Evolutionary conservation across 2,329 filamentous ascomycete species (phyloP), one percentile per base, ranked within the genome.

Genomic region (Aspergillus sp.): DNA sequence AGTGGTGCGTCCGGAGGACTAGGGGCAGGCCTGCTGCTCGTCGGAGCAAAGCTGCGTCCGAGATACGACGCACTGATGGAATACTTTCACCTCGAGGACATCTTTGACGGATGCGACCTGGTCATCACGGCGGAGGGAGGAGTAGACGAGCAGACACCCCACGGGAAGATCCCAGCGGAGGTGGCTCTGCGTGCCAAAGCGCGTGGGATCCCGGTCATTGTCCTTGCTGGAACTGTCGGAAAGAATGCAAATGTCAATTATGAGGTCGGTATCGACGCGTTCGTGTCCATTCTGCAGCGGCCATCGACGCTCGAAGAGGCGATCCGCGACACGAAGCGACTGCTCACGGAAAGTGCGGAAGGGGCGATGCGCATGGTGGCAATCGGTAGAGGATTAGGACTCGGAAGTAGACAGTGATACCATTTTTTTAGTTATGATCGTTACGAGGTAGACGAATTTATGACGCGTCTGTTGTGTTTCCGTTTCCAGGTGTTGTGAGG

Each of bases 91-190:
- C 71, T 85, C 30, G 76, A 81, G 46, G 72, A 72, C 2, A 73
- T 84, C 3, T 81, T 85, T 57, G 75, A 79, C 15, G 69, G 79
- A 30, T 83, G 80, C 64, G 80, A 85, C 60, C 75, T 85, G 7
- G 81, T 84, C 0, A 75, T 85, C 64, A 85, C 83, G 0, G 83
- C 82, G 1, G 83, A 85, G 66, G 83, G 83, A 0, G 81, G 81
- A 9, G 77, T 85, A 17, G 83, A 85, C 64, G 76, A 78, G 50
- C 83, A 85, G 64, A 84, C 82, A 0, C 79, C 82, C 0, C 73
- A 77, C 48, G 83, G 83, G 2, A 85, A 85, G 68, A 84, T 85
- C 64, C 83, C 83, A 8, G 82, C 79, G 3, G 83, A 85, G 67
- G 78, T 85, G 28, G 83, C 82, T 9, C 72, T 77, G 56, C 76